Percentiles rank a stretch among this genome's conserved stretches.
phyloP scores from a whole-genome alignment of 495 filamentous ascomycete species.

The Penicillium atrosanguineum region DNA sequence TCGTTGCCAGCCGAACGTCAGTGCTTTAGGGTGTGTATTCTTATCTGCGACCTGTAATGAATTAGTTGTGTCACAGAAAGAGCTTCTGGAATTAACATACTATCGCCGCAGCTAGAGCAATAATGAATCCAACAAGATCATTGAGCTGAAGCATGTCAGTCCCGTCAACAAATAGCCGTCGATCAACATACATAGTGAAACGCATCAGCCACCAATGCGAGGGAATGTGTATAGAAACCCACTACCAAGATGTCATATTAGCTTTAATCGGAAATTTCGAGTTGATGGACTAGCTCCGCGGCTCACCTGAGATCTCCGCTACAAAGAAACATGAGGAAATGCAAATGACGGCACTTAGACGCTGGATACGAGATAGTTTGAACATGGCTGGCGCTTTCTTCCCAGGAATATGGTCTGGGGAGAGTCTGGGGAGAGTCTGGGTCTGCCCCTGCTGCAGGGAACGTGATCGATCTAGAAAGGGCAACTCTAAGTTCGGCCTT shows the following conservation, averaged over 20 bases:
- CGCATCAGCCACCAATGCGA: constrained; percentile 79
- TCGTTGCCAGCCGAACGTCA: constrained; percentile 69
- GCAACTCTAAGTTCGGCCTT: too few species aligned
- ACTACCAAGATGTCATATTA: constrained; percentile 24
- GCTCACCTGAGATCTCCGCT: constrained; percentile 38
- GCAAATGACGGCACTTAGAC: constrained; percentile 32
- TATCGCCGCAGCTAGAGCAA: constrained; percentile 82
- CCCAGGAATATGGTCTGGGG: too few species aligned
- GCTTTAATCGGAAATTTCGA: not conserved
- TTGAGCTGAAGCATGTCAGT: constrained; percentile 59
- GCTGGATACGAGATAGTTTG: constrained; percentile 19
- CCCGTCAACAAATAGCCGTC: not conserved
- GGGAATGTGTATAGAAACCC: constrained; percentile 69
- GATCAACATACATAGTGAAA: constrained; percentile 70
- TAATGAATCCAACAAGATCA: constrained; percentile 80
- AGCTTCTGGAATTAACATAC: constrained; percentile 33
- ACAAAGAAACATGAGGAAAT: constrained; percentile 42
- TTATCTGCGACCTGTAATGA: constrained; percentile 25
- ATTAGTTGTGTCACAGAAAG: not conserved
- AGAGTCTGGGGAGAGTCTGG: too few species aligned
- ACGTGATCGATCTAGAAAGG: too few species aligned
- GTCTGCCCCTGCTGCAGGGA: too few species aligned
- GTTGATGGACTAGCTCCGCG: too few species aligned
- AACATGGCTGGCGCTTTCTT: not conserved
- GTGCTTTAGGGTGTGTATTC: constrained; percentile 30